Percentiles rank a stretch among this genome's conserved stretches.
phyloP scores from a whole-genome alignment of 306 rosid species.

The Nissolia schottii region DNA sequence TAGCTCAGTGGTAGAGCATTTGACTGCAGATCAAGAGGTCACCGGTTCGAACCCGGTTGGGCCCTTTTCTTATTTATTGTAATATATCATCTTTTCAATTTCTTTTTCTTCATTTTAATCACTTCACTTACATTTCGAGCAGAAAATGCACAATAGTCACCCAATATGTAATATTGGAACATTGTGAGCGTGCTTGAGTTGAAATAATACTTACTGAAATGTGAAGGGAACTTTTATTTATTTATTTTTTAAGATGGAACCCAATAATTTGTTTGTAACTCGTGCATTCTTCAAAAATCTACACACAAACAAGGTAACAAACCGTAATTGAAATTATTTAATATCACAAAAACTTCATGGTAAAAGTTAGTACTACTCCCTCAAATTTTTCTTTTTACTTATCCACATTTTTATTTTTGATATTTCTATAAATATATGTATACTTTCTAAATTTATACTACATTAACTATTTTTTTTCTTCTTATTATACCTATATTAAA shows the following conservation, averaged over 20 bases:
- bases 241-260: too few relatives aligned
- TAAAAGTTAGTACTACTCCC: neutral
- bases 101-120: neutral
- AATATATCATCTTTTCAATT: fast-evolving
- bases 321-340: neutral
- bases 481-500: too few relatives aligned
- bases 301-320: neutral
- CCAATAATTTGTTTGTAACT: neutral
- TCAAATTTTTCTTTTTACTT: too few relatives aligned
- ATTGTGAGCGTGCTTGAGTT: neutral
- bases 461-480: too few relatives aligned
- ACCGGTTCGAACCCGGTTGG: constrained; percentile 77
- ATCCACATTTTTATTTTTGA: too few relatives aligned
- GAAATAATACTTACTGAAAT: neutral
- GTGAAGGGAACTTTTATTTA: too few relatives aligned
- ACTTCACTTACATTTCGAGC: neutral
- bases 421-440: too few relatives aligned
- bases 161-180: neutral
- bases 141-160: neutral
- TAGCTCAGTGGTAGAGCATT: constrained; percentile 93
- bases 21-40: constrained; percentile 81
- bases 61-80: constrained; percentile 29
- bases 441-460: too few relatives aligned
- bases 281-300: neutral
- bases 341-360: neutral